Conservation (phyloP, 2,329 filamentous ascomycete genomes). For the Phaeosphaeriaceae sp. region DNA sequence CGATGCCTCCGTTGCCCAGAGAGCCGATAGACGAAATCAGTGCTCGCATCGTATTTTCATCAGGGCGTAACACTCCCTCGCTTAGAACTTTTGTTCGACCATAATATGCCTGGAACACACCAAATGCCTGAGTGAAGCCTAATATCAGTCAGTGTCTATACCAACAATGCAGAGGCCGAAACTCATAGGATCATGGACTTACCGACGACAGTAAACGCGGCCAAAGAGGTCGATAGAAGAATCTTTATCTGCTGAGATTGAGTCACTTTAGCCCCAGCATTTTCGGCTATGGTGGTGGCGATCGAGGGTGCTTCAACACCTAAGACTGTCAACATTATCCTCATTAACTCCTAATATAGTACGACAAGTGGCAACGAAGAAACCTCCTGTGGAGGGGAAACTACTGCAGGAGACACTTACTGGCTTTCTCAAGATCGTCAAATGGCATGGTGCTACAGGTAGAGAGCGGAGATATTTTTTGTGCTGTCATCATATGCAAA, state of each 20-base stretch:
- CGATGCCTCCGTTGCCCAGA: slow-evolving; percentile 25
- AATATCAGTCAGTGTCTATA: slow-evolving; percentile 4
- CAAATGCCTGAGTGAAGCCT: slow-evolving; percentile 30
- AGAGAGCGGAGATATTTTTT: too few species aligned
- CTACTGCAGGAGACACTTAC: too few species aligned
- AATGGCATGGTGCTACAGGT: too few species aligned
- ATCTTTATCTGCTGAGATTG: slow-evolving; percentile 20
- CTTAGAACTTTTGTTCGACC: slow-evolving; percentile 16
- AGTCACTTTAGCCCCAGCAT: slow-evolving; percentile 16
- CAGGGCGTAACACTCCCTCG: slow-evolving; percentile 15
- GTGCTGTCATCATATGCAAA: too few species aligned
- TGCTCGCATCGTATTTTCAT: slow-evolving; percentile 15
- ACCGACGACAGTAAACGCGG: slow-evolving; percentile 23
- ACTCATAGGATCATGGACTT: background rate
- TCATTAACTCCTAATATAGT: too few species aligned
- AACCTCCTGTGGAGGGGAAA: too few species aligned
- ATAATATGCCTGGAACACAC: slow-evolving; percentile 32
- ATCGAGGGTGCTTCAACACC: too few species aligned
- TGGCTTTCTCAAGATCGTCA: too few species aligned
- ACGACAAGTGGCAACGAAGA: too few species aligned
- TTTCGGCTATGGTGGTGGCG: slow-evolving; percentile 1
- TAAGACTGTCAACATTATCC: too few species aligned
- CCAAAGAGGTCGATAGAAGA: slow-evolving; percentile 18
- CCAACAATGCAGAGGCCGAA: too few species aligned
- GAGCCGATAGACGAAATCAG: slow-evolving; percentile 27